These are phyloP conservation scores for Pythium myriotylum DNA, from an alignment of 352 stramenopile species.

Conservation along the genomic window DNA sequence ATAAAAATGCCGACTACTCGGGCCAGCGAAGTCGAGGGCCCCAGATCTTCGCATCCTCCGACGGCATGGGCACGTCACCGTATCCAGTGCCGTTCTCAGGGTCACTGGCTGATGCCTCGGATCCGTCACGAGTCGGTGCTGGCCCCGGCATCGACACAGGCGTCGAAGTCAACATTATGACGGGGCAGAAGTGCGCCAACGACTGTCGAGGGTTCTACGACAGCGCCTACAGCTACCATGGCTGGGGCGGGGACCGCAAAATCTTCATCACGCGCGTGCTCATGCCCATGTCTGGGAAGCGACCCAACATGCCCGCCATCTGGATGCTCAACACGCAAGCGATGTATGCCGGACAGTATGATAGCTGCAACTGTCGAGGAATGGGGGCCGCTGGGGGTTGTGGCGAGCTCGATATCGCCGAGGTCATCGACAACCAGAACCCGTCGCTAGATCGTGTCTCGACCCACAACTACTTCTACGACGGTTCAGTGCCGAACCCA, in stretches of 20 bases:
- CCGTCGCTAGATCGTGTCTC: conserved; percentile 33
- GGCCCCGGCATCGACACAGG: conserved; percentile 53
- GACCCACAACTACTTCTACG: conserved; percentile 75
- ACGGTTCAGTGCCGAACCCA: conserved; percentile 36
- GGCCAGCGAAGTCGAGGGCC: conserved; percentile 35
- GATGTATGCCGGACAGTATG: conserved; percentile 57
- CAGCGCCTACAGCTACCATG: conserved; percentile 49
- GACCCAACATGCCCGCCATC: conserved; percentile 46
- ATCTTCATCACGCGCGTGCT: conserved; percentile 68
- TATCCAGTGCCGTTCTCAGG: conserved; percentile 43
- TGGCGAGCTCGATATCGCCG: conserved; percentile 67
- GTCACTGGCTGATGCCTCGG: conserved; percentile 44
- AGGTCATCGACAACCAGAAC: conserved; percentile 60
- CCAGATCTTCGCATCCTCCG: conserved; percentile 55
- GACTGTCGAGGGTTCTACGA: conserved; percentile 40
- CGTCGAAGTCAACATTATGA: conserved; percentile 75
- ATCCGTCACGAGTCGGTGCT: conserved; percentile 31
- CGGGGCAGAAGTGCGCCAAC: conserved; percentile 35
- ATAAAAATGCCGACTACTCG: conserved; percentile 68
- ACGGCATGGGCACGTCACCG: conserved; percentile 35
- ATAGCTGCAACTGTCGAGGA: conserved; percentile 64
- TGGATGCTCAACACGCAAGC: conserved; percentile 70
- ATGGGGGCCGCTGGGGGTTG: conserved; percentile 52
- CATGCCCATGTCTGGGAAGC: conserved; percentile 40
- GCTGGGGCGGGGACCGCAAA: conserved; percentile 64